Percentiles rank a stretch among this genome's conserved stretches.
Conservation (phyloP, 2,329 filamentous ascomycete genomes). For the Aspergillus sp. region DNA sequence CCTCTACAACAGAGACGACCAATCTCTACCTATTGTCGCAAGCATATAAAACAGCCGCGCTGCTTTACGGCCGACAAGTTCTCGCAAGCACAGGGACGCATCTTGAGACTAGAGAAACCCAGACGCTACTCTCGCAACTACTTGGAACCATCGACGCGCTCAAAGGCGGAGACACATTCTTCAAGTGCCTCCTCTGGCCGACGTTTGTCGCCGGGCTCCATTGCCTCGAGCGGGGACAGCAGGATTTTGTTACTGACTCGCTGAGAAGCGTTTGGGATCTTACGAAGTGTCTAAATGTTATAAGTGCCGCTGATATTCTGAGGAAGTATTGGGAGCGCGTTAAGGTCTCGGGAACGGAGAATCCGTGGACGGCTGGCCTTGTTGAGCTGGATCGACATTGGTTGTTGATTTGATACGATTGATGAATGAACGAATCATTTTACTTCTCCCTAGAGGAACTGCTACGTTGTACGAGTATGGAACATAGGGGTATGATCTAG, state of each 20-base stretch:
- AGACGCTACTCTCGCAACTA: conserved; percentile 30
- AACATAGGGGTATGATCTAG: no score
- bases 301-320: conserved; percentile 37
- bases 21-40: neutral
- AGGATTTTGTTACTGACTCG: conserved; percentile 28
- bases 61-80: conserved; percentile 37
- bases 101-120: conserved; percentile 1
- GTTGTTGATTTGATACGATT: neutral
- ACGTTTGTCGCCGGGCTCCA: conserved; percentile 41
- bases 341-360: neutral
- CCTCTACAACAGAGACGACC: neutral
- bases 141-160: conserved; percentile 30
- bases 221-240: conserved; percentile 28
- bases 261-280: conserved; percentile 36
- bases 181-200: conserved; percentile 43
- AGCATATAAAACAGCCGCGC: conserved; percentile 3
- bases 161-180: conserved; percentile 29
- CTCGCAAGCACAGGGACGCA: conserved; percentile 25
- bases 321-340: conserved; percentile 29
- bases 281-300: conserved; percentile 38
- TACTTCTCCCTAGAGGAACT: no score
- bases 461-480: neutral
- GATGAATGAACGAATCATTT: neutral
- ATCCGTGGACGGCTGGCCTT: neutral
- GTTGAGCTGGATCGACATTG: neutral